phyloP scores from a whole-genome alignment of 768 basidiomycete species.

The Tricholoma sp. region DNA sequence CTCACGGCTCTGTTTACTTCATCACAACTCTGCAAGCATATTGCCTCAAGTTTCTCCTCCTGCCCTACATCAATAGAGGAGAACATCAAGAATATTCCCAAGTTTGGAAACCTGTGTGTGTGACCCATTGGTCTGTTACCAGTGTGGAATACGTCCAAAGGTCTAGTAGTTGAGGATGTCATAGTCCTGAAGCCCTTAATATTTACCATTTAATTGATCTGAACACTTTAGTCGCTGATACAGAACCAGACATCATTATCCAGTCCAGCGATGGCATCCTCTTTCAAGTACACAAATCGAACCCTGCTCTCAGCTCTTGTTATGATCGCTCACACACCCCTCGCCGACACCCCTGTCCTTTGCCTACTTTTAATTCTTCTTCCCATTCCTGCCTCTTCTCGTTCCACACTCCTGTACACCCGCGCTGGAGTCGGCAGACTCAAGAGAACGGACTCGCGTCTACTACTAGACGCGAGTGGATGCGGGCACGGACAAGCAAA shows the following conservation, averaged over 20 bases:
- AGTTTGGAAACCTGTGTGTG: not conserved
- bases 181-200: not conserved
- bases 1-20: not conserved
- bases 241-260: slow-evolving; percentile 11
- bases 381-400: too few species aligned
- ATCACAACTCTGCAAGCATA: not conserved
- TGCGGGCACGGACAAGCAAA: too few species aligned
- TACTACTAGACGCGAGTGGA: too few species aligned
- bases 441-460: too few species aligned
- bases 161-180: not conserved
- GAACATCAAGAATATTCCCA: not conserved
- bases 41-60: not conserved
- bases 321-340: too few species aligned
- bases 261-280: slow-evolving; percentile 9
- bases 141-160: not conserved
- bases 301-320: slow-evolving; percentile 11
- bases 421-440: too few species aligned
- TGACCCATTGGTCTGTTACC: not conserved
- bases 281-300: slow-evolving; percentile 10
- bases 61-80: not conserved
- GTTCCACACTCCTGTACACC: too few species aligned
- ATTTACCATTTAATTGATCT: not conserved
- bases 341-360: too few species aligned
- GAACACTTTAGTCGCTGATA: not conserved
- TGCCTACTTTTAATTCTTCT: too few species aligned